Conservation (phyloP, 2,329 filamentous ascomycete genomes). For the Herpomyces periplanetae region DNA sequence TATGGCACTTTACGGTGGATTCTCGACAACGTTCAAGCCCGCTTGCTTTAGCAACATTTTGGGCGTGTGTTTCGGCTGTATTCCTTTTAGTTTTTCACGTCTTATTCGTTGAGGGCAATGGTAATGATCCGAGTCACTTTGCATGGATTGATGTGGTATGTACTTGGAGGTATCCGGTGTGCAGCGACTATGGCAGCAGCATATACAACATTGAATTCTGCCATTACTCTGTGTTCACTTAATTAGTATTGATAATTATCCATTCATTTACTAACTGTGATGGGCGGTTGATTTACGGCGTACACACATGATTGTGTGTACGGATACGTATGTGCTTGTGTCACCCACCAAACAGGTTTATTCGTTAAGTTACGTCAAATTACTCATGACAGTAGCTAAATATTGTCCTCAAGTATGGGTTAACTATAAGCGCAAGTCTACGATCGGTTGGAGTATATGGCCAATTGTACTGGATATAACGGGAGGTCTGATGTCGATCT, state of each 20-base stretch:
- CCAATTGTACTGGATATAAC: constrained; percentile 48
- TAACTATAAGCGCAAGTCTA: constrained; percentile 54
- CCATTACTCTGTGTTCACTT: no score
- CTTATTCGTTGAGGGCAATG: constrained; percentile 8
- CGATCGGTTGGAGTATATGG: constrained; percentile 47
- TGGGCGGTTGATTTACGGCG: neutral
- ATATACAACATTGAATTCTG: no score
- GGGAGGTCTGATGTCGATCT: constrained; percentile 41
- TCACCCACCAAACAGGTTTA: constrained; percentile 11
- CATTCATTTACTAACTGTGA: constrained; percentile 4
- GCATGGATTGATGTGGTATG: constrained; percentile 22
- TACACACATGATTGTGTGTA: constrained; percentile 12
- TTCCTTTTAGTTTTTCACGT: constrained; percentile 12
- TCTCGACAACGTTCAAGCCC: constrained; percentile 14
- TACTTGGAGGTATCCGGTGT: no score
- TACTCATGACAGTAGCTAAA: constrained; percentile 57
- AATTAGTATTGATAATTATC: neutral
- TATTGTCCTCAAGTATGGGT: constrained; percentile 53
- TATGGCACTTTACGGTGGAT: constrained; percentile 36
- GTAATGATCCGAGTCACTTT: constrained; percentile 13
- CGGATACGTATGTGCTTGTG: no score
- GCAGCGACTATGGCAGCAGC: no score
- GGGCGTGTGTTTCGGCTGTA: constrained; percentile 21
- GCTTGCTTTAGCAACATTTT: constrained; percentile 23
- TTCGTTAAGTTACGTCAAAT: constrained; percentile 49